A percentile compares a stretch with the other conserved stretches of the same genome.
phyloP scores from a whole-genome alignment of 805 yeast species.

The Pichia cabralensis region DNA sequence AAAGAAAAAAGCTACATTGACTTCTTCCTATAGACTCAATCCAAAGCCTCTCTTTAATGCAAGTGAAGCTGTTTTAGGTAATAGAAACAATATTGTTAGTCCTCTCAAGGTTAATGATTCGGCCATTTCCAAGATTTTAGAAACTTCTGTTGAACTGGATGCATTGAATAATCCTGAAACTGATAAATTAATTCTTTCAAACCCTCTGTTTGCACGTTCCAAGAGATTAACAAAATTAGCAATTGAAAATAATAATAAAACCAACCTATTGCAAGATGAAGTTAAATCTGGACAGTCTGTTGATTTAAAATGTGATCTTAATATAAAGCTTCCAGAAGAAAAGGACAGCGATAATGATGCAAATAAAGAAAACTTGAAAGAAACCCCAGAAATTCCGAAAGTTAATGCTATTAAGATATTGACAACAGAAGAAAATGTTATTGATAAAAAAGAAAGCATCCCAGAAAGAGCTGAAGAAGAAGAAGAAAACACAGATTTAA shows the following conservation, averaged over 20 bases:
- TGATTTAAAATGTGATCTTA: slow-evolving; percentile 21
- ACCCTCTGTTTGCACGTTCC: slow-evolving; percentile 64
- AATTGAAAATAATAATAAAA: slow-evolving; percentile 33
- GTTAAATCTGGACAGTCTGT: slow-evolving; percentile 19
- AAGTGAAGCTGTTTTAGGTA: slow-evolving; percentile 14
- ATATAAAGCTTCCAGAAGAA: slow-evolving; percentile 1
- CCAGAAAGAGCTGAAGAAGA: neutral
- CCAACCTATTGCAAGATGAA: slow-evolving; percentile 10
- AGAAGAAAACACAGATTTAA: neutral
- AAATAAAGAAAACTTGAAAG: too few relatives aligned
- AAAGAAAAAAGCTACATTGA: slow-evolving; percentile 52
- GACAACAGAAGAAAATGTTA: neutral
- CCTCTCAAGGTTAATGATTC: slow-evolving; percentile 12
- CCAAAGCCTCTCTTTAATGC: slow-evolving; percentile 49
- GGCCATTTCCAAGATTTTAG: slow-evolving; percentile 18
- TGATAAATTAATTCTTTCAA: slow-evolving; percentile 58
- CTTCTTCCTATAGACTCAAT: slow-evolving; percentile 51
- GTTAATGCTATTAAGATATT: neutral
- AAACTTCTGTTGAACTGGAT: slow-evolving; percentile 11
- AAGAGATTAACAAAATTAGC: slow-evolving; percentile 43
- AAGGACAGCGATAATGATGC: neutral
- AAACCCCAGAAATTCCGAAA: neutral
- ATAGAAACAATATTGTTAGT: slow-evolving; percentile 18
- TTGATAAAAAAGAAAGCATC: neutral
- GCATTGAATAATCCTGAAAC: slow-evolving; percentile 29